These are phyloP conservation scores for Pyracantha coccinea DNA, from an alignment of 331 rosid species.

Conservation along the genomic window DNA sequence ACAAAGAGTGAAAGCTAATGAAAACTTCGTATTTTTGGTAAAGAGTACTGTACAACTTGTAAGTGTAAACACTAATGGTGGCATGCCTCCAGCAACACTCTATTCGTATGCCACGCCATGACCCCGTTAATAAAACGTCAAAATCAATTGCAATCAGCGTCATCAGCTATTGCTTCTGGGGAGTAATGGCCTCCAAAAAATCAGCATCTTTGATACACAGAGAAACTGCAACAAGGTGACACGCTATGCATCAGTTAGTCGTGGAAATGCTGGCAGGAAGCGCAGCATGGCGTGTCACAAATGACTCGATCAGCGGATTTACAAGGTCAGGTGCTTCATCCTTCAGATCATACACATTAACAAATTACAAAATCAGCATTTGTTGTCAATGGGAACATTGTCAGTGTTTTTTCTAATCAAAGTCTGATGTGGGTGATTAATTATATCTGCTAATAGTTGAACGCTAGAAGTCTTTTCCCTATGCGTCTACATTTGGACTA, in stretches of 20 bases:
- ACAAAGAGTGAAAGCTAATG: not conserved
- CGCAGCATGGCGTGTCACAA: constrained; percentile 72
- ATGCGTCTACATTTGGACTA: not conserved
- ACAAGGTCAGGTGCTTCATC: constrained; percentile 94
- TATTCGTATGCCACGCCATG: not conserved
- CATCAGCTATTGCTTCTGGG: not conserved
- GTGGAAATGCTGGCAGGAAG: constrained; percentile 30
- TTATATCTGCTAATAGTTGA: not conserved
- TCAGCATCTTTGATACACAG: not conserved
- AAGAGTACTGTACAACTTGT: not conserved
- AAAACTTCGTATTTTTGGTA: not conserved
- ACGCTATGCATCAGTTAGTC: constrained; percentile 18
- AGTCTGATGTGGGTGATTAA: not conserved
- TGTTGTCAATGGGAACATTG: not conserved
- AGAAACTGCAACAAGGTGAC: constrained; percentile 20
- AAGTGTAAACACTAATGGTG: not conserved
- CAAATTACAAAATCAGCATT: constrained; percentile 10
- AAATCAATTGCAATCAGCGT: not conserved
- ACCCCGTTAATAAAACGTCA: not conserved
- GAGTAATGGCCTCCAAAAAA: not conserved
- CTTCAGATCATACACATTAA: constrained; percentile 33
- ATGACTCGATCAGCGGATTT: constrained; percentile 80
- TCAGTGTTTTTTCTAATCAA: not conserved
- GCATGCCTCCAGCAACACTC: not conserved
- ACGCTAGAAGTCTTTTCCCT: not conserved